Conservation (phyloP, 2,329 filamentous ascomycete species). For the Aaosphaeria pasadenensis region DNA sequence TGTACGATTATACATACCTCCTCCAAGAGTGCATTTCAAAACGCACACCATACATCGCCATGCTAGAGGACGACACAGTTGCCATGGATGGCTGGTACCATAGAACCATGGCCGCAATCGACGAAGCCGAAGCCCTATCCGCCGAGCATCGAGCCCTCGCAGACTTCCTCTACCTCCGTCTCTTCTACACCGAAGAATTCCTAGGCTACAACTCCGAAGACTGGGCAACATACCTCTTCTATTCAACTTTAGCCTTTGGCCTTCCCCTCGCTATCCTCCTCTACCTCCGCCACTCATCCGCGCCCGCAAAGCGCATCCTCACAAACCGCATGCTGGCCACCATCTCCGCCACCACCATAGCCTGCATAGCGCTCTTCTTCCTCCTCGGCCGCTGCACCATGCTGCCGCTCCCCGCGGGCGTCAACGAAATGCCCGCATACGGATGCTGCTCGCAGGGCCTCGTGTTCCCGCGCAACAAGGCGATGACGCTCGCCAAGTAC, state of each 20-base stretch:
- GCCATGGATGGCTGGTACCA: conserved; percentile 49
- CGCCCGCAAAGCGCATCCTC: conserved; percentile 17
- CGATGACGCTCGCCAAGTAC: conserved; percentile 23
- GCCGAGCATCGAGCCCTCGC: conserved; percentile 15
- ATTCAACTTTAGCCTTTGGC: conserved; percentile 23
- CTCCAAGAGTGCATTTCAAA: conserved; percentile 39
- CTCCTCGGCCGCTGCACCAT: conserved; percentile 40
- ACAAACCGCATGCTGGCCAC: conserved; percentile 14
- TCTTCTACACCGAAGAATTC: conserved; percentile 48
- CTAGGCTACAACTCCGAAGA: conserved; percentile 46
- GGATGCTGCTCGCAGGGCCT: conserved; percentile 47
- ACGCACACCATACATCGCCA: conserved; percentile 40
- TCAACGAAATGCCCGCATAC: conserved; percentile 41
- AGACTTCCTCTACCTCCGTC: conserved; percentile 43
- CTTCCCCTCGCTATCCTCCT: conserved; percentile 22
- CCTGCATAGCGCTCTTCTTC: conserved; percentile 39
- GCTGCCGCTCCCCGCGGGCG: conserved; percentile 32
- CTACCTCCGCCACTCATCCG: conserved; percentile 19
- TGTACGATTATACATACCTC: conserved; percentile 46
- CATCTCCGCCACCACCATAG: neutral
- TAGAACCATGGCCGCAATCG: conserved; percentile 37
- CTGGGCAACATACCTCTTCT: conserved; percentile 37
- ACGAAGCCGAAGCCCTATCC: conserved; percentile 29
- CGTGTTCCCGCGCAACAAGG: conserved; percentile 39
- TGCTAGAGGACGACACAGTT: conserved; percentile 49